A percentile compares a stretch with the other conserved stretches of the same genome.
phyloP scores from a whole-genome alignment of 1,284 basidiomycete genomes.

The Sutorius eximius region DNA sequence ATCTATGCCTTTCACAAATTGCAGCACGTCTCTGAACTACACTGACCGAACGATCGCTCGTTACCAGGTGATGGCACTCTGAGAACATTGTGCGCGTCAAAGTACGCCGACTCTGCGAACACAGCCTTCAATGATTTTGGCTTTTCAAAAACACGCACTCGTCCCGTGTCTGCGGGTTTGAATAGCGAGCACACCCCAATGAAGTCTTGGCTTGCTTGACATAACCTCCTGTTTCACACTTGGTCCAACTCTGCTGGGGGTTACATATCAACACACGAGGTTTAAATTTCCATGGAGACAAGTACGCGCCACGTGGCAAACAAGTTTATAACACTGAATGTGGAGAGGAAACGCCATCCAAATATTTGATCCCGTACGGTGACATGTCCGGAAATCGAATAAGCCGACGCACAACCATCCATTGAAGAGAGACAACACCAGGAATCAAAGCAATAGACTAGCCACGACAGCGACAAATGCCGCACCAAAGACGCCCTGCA shows the following conservation, averaged over 20 bases:
- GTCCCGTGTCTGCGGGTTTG: neutral
- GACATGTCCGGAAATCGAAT: neutral
- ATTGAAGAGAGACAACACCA: neutral
- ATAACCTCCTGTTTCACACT: neutral
- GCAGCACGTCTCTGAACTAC: neutral
- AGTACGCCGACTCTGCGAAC: neutral
- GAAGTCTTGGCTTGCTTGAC: neutral
- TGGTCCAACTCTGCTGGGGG: neutral
- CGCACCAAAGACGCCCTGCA: constrained; percentile 13
- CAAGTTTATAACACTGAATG: neutral
- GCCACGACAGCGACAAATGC: constrained; percentile 3
- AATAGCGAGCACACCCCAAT: neutral
- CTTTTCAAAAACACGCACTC: neutral
- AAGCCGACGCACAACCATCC: neutral
- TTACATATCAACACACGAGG: neutral
- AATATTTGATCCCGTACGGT: neutral
- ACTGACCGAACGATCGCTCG: neutral
- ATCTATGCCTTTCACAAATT: neutral
- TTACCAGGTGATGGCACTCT: neutral
- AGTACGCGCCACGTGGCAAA: neutral
- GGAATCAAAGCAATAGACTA: constrained; percentile 16
- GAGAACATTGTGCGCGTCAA: neutral
- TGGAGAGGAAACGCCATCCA: neutral
- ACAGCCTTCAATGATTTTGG: neutral
- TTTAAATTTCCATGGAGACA: neutral